These are phyloP conservation scores for Mycena capillaripes DNA, from an alignment of 768 basidiomycete species.

Conservation along the genomic window DNA sequence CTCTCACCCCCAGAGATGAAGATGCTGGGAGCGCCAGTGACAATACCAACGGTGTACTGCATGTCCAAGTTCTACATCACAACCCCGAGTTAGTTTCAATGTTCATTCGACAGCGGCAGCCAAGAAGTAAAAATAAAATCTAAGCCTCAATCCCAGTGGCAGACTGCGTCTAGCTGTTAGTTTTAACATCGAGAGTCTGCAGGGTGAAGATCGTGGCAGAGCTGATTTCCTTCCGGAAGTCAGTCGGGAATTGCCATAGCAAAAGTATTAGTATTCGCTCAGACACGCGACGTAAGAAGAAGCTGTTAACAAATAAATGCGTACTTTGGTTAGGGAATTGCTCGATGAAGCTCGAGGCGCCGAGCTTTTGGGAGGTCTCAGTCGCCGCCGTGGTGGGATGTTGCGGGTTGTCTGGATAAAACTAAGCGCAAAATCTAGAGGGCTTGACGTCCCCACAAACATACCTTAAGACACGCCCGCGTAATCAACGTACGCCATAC, in stretches of 20 bases:
- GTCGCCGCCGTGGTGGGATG: conserved; percentile 39
- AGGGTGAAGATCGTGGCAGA: conserved; percentile 48
- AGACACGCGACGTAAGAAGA: too few relatives aligned
- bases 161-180: conserved; percentile 44
- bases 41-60: conserved; percentile 53
- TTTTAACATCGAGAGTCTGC: conserved; percentile 53
- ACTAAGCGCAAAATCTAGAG: background rate
- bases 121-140: background rate
- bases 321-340: conserved; percentile 19
- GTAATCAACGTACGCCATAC: conserved; percentile 36
- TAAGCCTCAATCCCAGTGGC: conserved; percentile 50
- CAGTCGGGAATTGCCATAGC: conserved; percentile 40
- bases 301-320: background rate
- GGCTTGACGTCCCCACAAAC: background rate
- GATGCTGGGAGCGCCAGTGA: conserved; percentile 47
- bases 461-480: conserved; percentile 38
- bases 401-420: conserved; percentile 34
- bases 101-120: too few relatives aligned
- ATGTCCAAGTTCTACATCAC: conserved; percentile 38
- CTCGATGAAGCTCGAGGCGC: conserved; percentile 39
- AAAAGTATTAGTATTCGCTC: conserved; percentile 34
- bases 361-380: conserved; percentile 36
- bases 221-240: conserved; percentile 47
- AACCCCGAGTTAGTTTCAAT: too few relatives aligned
- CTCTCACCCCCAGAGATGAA: conserved; percentile 51